These are phyloP conservation scores for Paramecium pentaurelia DNA, from an alignment of 73 alveolate genomes.

Conservation along the genomic window DNA sequence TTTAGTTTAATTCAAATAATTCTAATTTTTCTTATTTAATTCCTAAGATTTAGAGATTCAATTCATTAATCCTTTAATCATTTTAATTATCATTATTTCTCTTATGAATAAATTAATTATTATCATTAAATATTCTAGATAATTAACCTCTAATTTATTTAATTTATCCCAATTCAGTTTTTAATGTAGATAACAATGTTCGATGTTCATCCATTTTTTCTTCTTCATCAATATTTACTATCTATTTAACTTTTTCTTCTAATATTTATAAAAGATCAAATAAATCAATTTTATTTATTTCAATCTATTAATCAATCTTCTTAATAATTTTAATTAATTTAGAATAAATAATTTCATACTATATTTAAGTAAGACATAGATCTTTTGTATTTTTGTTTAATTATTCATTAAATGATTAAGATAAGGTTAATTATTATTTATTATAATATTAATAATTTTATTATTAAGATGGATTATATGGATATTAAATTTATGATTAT, in stretches of 20 bases:
- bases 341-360: background rate
- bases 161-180: background rate
- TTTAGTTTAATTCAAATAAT: background rate
- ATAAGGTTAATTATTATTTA: background rate
- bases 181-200: background rate
- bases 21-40: slow-evolving; percentile 25
- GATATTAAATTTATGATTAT: background rate
- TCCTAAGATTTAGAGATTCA: slow-evolving; percentile 5
- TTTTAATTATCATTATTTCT: background rate
- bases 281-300: background rate
- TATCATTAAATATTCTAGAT: background rate
- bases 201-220: slow-evolving; percentile 40
- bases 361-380: background rate
- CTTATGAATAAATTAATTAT: background rate
- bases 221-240: background rate
- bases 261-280: background rate
- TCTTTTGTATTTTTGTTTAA: background rate
- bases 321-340: background rate
- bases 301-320: background rate
- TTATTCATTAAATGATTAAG: background rate
- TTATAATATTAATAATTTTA: background rate
- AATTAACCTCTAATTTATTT: slow-evolving; percentile 30
- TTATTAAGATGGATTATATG: background rate
- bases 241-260: background rate
- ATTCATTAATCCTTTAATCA: background rate